Conservation (phyloP, 1,284 basidiomycete genomes). For the Wallemia ichthyophaga region DNA sequence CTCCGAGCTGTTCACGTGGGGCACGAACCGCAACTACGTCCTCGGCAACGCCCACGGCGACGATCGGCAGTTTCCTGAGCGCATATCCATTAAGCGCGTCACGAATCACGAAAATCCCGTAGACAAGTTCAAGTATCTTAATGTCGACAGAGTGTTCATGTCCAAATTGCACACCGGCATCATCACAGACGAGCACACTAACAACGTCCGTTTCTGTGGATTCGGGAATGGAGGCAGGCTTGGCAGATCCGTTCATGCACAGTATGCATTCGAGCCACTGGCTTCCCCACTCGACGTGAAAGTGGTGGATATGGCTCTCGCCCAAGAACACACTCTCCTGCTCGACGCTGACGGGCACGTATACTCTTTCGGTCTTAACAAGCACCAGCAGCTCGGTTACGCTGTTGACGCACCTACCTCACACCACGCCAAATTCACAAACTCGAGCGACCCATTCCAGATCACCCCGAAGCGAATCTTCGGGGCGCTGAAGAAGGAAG, state of each 20-base stretch:
- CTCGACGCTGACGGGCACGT: conserved; percentile 53
- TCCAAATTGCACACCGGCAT: background rate
- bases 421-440: conserved; percentile 8
- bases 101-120: conserved; percentile 10
- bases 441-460: conserved; percentile 31
- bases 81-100: conserved; percentile 23
- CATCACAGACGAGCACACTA: conserved; percentile 4
- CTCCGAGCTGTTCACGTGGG: conserved; percentile 60
- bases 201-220: conserved; percentile 2
- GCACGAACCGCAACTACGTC: conserved; percentile 54
- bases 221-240: conserved; percentile 20
- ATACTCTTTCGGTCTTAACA: conserved; percentile 66
- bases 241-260: conserved; percentile 45
- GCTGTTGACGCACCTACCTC: conserved; percentile 28
- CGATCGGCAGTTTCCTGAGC: conserved; percentile 53
- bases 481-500: conserved; percentile 48
- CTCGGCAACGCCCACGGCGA: conserved; percentile 54
- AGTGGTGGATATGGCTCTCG: conserved; percentile 38
- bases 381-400: conserved; percentile 69
- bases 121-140: conserved; percentile 1
- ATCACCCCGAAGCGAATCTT: conserved; percentile 40
- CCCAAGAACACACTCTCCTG: conserved; percentile 76
- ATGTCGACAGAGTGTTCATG: background rate
- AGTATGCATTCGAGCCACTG: conserved; percentile 35
- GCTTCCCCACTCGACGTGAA: conserved; percentile 27